Percentiles rank a stretch among this genome's conserved stretches.
phyloP scores from a whole-genome alignment of 179 eudicot genomes.

The Camellia oleifera region DNA sequence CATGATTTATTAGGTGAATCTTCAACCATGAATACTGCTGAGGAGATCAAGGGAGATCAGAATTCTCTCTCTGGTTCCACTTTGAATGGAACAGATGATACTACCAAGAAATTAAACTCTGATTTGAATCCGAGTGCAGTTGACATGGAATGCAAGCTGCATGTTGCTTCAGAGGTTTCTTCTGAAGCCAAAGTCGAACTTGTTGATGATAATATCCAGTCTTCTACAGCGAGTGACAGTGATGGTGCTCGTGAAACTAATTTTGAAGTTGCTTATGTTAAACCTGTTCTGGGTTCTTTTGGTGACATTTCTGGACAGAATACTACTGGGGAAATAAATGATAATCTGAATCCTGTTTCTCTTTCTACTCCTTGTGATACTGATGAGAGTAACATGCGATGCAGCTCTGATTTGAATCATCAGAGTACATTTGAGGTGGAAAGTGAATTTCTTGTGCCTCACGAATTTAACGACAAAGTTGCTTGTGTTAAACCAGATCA shows the following conservation, averaged over 20 bases:
- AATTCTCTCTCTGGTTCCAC: neutral
- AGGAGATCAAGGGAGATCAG: slow-evolving; percentile 2
- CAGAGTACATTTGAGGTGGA: too few species aligned
- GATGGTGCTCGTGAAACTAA: neutral
- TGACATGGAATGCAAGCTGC: slow-evolving; percentile 1
- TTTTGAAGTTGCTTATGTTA: neutral
- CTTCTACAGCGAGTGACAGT: neutral
- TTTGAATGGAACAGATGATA: neutral
- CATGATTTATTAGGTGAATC: slow-evolving; percentile 12
- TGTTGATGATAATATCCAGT: neutral
- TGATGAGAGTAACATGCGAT: neutral
- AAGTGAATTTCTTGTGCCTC: too few species aligned
- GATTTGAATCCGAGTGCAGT: neutral
- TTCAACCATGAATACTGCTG: neutral
- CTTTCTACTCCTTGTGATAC: neutral
- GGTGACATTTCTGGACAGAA: slow-evolving; percentile 1
- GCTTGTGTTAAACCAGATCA: too few species aligned
- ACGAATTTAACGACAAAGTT: too few species aligned
- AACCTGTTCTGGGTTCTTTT: slow-evolving; percentile 6
- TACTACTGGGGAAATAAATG: neutral
- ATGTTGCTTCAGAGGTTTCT: too few species aligned
- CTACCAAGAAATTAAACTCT: neutral
- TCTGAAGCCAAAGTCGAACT: neutral
- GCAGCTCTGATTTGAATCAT: neutral
- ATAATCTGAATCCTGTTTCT: neutral